phyloP scores from a whole-genome alignment of 441 rosid genomes.

The Pelargonium australe region DNA sequence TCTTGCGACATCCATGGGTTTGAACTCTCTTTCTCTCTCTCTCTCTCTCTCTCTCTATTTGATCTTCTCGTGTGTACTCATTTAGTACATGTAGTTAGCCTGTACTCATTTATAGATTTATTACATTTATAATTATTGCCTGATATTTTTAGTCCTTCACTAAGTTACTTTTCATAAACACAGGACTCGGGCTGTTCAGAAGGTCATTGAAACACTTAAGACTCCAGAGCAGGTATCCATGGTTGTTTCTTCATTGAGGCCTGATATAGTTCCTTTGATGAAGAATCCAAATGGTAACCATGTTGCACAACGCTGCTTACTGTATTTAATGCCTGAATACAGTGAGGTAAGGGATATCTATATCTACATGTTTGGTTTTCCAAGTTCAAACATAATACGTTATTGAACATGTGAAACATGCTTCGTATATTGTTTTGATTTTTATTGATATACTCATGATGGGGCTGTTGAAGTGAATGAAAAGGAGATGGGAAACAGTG shows the following conservation, averaged over 20 bases:
- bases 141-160: constrained; percentile 8
- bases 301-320: constrained; percentile 72
- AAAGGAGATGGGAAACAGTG: no score
- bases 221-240: constrained; percentile 46
- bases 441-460: no score
- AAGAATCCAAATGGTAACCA: constrained; percentile 73
- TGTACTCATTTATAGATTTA: no score
- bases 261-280: constrained; percentile 60
- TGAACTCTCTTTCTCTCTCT: constrained; percentile 17
- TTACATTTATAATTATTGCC: neutral
- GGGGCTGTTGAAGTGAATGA: no score
- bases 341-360: constrained; percentile 38
- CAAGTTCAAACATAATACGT: neutral
- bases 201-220: constrained; percentile 58
- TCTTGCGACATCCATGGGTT: constrained; percentile 88
- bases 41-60: constrained; percentile 12
- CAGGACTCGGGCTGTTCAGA: constrained; percentile 83
- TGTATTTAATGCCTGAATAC: constrained; percentile 43
- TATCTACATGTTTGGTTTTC: neutral
- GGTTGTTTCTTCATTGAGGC: constrained; percentile 51
- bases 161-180: constrained; percentile 8
- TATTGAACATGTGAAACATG: neutral
- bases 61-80: no score
- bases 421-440: neutral
- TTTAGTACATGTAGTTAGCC: no score